These are phyloP conservation scores for Coemansia sp. DNA, from an alignment of 192 early-diverging fungal genomes.

Conservation along the genomic window DNA sequence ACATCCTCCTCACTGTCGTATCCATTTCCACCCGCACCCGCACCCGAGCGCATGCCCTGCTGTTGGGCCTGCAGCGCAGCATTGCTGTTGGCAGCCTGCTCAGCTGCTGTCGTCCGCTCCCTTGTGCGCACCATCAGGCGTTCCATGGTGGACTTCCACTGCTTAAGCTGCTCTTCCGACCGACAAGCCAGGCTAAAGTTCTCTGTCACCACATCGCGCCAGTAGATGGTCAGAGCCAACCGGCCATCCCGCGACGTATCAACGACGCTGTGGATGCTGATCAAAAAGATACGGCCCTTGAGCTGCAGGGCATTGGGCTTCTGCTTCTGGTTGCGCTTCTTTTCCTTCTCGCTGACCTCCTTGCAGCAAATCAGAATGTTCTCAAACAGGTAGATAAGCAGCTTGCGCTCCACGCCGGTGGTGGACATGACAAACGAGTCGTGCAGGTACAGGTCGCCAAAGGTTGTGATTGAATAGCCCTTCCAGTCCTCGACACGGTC, in stretches of 20 bases:
- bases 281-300: slow-evolving; percentile 84
- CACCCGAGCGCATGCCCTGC: slow-evolving; percentile 14
- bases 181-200: slow-evolving; percentile 86
- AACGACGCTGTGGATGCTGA: slow-evolving; percentile 69
- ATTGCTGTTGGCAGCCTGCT: slow-evolving; percentile 9
- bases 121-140: slow-evolving; percentile 60
- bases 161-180: slow-evolving; percentile 87
- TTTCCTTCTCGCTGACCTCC: slow-evolving; percentile 69
- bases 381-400: slow-evolving; percentile 91
- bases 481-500: slow-evolving; percentile 91
- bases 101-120: slow-evolving; percentile 21
- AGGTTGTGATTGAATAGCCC: slow-evolving; percentile 68
- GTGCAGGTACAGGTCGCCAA: slow-evolving; percentile 78
- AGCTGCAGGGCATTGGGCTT: slow-evolving; percentile 58
- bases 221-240: slow-evolving; percentile 70
- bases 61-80: slow-evolving; percentile 3
- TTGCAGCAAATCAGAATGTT: slow-evolving; percentile 91
- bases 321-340: slow-evolving; percentile 51
- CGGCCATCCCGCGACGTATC: slow-evolving; percentile 57
- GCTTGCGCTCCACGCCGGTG: slow-evolving; percentile 73
- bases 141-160: slow-evolving; percentile 81
- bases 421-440: slow-evolving; percentile 85
- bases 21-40: slow-evolving; percentile 17
- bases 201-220: slow-evolving; percentile 79
- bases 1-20: slow-evolving; percentile 35